Evolutionary conservation across 2,329 filamentous ascomycete genomes (phyloP), one percentile per base, ranked within the genome.

Genomic region (Sporothrix luriei): DNA sequence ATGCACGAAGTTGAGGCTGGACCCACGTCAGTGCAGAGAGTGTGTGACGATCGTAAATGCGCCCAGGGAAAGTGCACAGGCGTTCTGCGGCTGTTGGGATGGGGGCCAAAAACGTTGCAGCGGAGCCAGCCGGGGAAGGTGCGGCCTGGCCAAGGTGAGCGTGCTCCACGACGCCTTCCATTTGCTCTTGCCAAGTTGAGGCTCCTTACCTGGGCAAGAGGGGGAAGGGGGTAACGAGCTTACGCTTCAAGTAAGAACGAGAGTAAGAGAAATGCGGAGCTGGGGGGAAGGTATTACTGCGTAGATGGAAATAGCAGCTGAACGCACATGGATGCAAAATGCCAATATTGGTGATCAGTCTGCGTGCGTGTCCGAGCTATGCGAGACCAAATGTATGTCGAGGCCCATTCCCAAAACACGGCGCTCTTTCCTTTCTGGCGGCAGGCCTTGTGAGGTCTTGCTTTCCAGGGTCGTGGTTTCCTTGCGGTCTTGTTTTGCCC

Each of bases 71-170:
- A 61, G 55, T 38, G 55, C 55, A 61, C 55, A 29, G 59, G 14
- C 29, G 26, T 65, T 65, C 48, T 64, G 40, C 59, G 59, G 59
- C 59, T 62, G 59, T 48, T 62, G 43, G 67, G 67, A 43, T 62
- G 67, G 46, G 46, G 33, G 33, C 33, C 33, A 33, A n/a, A 38
- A 26, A 49, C 46, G 61, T 48, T 46, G 46, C 46, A 24, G 21
- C 33, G 26, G 62, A 51, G 21, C 33, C 21, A 24, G 19, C 16
- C 33, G 38, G 54, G 38, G 57, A 61, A 61, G 21, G 57, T 26
- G 38, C 57, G 57, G 38, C 57, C 57, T 38, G 57, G 38, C 57
- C 57, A 38, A 46, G 38, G 43, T 61, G 38, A 16, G 40, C 33
- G 38, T 43, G 33, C 55, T 38, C 57, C 54, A 57, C 54, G 54